Evolutionary conservation across 1,284 basidiomycete species (phyloP).

Genomic region (Puccinia triticina): DNA sequence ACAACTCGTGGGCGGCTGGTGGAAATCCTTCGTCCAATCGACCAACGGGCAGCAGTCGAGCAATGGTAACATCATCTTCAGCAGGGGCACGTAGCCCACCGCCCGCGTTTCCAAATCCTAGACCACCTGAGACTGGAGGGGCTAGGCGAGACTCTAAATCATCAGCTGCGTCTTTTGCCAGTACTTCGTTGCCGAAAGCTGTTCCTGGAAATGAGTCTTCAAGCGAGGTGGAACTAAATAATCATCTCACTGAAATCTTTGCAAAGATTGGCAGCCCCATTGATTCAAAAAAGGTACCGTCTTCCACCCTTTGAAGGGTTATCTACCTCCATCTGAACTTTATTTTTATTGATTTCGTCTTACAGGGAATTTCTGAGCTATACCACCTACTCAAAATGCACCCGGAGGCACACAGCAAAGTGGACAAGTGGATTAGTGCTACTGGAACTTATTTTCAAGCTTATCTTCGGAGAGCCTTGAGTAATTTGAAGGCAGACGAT

Average conservation of each 20-base stretch:
- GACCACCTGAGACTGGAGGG: not conserved
- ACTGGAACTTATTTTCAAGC: slow-evolving; percentile 63
- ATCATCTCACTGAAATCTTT: slow-evolving; percentile 49
- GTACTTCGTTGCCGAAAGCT: slow-evolving; percentile 19
- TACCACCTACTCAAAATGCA: slow-evolving; percentile 91
- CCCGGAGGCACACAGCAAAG: slow-evolving; percentile 80
- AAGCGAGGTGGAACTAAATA: slow-evolving; percentile 44
- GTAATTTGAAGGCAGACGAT: slow-evolving; percentile 57
- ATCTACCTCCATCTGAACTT: not conserved
- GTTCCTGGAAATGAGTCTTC: slow-evolving; percentile 4
- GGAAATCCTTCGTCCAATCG: slow-evolving; percentile 21
- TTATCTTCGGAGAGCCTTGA: slow-evolving; percentile 62
- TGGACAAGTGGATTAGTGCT: slow-evolving; percentile 64
- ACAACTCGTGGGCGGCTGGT: slow-evolving; percentile 52
- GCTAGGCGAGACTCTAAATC: slow-evolving; percentile 36
- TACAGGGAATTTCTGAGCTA: slow-evolving; percentile 81
- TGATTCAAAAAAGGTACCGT: slow-evolving; percentile 48
- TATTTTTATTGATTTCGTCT: not conserved
- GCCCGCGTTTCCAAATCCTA: slow-evolving; percentile 3
- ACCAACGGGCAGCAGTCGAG: not conserved
- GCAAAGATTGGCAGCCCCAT: slow-evolving; percentile 50
- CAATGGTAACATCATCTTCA: not conserved
- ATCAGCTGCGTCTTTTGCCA: slow-evolving; percentile 29
- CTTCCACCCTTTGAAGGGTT: not conserved
- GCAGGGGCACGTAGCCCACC: not conserved